Percentiles rank a stretch among this genome's conserved stretches.
Evolutionary conservation across 2,329 filamentous ascomycete species (phyloP).

Genomic region (Diaporthe citri): DNA sequence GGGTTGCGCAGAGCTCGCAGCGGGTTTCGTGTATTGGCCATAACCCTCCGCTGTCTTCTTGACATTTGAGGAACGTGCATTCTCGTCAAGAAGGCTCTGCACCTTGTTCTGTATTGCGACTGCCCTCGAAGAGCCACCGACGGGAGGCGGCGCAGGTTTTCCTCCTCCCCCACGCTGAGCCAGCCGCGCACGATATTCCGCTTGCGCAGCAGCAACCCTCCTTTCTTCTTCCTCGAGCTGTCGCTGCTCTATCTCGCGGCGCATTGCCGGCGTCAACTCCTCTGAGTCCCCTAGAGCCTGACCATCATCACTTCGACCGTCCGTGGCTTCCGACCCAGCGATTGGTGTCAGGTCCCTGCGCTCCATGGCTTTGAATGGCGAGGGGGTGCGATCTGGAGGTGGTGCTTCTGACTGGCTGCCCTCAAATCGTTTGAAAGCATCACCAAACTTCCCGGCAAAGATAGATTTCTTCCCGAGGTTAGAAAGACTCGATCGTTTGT

Average conservation of each 20-base stretch:
- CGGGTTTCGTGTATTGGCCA: constrained; percentile 81
- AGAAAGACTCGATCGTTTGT: constrained; percentile 81
- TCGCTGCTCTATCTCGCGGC: constrained; percentile 87
- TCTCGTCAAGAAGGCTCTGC: constrained; percentile 86
- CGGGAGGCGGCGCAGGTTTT: constrained; percentile 59
- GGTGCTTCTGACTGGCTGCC: constrained; percentile 54
- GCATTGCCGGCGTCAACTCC: constrained; percentile 86
- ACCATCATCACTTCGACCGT: constrained; percentile 76
- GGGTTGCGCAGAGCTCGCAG: constrained; percentile 51
- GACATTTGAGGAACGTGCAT: constrained; percentile 69
- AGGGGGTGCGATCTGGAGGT: constrained; percentile 57
- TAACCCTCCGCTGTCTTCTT: constrained; percentile 88
- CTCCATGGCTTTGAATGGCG: constrained; percentile 62
- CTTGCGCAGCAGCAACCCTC: constrained; percentile 88
- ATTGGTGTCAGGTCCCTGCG: constrained; percentile 75
- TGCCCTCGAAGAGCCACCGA: constrained; percentile 73
- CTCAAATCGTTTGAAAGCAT: constrained; percentile 95
- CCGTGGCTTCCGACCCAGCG: constrained; percentile 80
- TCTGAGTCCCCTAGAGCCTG: constrained; percentile 74
- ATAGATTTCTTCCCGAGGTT: constrained; percentile 81
- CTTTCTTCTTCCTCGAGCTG: constrained; percentile 89
- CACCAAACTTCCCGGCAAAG: constrained; percentile 89
- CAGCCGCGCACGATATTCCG: constrained; percentile 85
- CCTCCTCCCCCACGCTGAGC: constrained; percentile 69
- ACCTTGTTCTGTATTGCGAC: constrained; percentile 94